Percentiles rank a stretch among this genome's conserved stretches.
Conservation (phyloP, 495 filamentous ascomycete genomes). For the Penicillium atrosanguineum region DNA sequence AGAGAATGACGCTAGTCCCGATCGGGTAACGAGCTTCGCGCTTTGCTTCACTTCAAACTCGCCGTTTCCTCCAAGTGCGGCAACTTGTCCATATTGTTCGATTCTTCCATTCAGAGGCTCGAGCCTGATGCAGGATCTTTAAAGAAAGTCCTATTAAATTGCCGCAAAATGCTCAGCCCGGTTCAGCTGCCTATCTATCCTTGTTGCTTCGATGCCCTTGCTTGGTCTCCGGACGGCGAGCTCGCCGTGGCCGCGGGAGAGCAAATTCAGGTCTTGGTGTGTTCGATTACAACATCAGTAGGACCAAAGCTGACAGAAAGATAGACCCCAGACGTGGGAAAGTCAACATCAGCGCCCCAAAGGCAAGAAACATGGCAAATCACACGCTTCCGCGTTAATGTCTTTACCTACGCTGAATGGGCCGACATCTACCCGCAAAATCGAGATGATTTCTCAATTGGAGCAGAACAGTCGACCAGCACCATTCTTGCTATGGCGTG, state of each 20-base stretch:
- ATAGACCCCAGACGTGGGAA: slow-evolving; percentile 23
- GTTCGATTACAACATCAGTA: slow-evolving; percentile 2
- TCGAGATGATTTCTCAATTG: slow-evolving; percentile 55
- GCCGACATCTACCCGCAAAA: slow-evolving; percentile 42
- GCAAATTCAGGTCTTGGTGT: slow-evolving; percentile 54
- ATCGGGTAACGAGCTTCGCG: slow-evolving; percentile 8
- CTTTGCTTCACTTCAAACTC: neutral
- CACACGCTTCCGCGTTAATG: slow-evolving; percentile 46
- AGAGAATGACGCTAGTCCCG: slow-evolving; percentile 21
- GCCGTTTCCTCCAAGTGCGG: neutral
- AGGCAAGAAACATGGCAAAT: slow-evolving; percentile 31
- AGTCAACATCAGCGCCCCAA: slow-evolving; percentile 9
- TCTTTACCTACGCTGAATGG: slow-evolving; percentile 55
- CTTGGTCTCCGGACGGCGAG: slow-evolving; percentile 63
- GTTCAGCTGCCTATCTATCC: slow-evolving; percentile 36
- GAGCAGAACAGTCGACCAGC: slow-evolving; percentile 59
- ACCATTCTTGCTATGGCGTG: slow-evolving; percentile 53
- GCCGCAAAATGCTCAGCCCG: slow-evolving; percentile 29
- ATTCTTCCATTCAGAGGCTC: neutral
- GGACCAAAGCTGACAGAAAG: neutral
- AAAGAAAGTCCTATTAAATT: neutral
- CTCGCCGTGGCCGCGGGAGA: slow-evolving; percentile 60
- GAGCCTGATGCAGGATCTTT: neutral
- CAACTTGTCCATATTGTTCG: neutral
- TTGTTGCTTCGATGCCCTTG: slow-evolving; percentile 50